Percentiles rank a stretch among this genome's conserved stretches.
Conservation (phyloP, 108 stramenopile species). For the Parietichytrium sp. region DNA sequence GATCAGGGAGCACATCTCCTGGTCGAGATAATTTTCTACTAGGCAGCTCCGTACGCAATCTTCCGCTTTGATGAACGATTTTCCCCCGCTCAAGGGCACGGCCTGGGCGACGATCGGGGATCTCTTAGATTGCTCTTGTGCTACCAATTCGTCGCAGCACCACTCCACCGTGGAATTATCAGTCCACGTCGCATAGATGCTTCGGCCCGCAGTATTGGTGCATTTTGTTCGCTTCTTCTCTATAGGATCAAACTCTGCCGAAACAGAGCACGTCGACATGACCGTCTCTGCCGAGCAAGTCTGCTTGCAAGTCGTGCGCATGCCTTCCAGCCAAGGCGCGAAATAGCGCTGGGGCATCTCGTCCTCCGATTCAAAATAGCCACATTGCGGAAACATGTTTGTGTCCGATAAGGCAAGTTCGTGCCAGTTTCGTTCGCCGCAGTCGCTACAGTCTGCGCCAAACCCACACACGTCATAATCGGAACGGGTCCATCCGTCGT, state of each 20-base stretch:
- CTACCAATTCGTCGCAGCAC: neutral
- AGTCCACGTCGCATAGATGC: no score
- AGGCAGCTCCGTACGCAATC: slow-evolving; percentile 11
- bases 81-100: neutral
- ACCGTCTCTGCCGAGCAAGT: neutral
- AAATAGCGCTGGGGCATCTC: neutral
- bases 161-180: neutral
- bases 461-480: neutral
- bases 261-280: no score
- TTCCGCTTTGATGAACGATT: neutral
- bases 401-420: neutral
- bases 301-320: slow-evolving; percentile 3
- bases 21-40: slow-evolving; percentile 33
- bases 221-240: no score
- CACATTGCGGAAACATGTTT: neutral
- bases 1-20: slow-evolving; percentile 3
- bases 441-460: slow-evolving; percentile 3
- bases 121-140: neutral
- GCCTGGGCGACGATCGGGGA: neutral
- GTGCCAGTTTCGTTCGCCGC: slow-evolving; percentile 5
- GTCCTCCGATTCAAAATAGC: neutral
- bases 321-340: neutral
- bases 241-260: no score
- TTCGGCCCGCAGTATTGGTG: no score
- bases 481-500: neutral